Evolutionary conservation across 2,329 filamentous ascomycete species (phyloP).

Genomic region (Zalaria obscura): DNA sequence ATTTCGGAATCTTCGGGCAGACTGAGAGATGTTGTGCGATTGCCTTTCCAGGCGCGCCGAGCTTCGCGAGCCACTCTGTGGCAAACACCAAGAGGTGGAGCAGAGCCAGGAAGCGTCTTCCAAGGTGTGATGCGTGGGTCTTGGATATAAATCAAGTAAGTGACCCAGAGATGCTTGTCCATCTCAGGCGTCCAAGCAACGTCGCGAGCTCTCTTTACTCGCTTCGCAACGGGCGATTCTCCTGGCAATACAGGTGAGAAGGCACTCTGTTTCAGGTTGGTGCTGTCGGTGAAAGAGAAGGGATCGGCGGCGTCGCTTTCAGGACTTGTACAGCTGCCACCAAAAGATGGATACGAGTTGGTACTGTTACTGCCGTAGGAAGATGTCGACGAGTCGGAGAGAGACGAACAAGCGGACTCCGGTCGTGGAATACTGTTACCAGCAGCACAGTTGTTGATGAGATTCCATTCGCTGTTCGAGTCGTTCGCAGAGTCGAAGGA

Average conservation of each 20-base stretch:
- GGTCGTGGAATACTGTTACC: slow-evolving; percentile 38
- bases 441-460: slow-evolving; percentile 12
- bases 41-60: slow-evolving; percentile 43
- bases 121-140: slow-evolving; percentile 53
- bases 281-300: slow-evolving; percentile 26
- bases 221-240: slow-evolving; percentile 21
- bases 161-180: slow-evolving; percentile 53
- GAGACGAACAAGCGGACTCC: slow-evolving; percentile 41
- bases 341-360: slow-evolving; percentile 40
- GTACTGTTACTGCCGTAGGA: slow-evolving; percentile 41
- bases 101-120: slow-evolving; percentile 50
- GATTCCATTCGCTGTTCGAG: slow-evolving; percentile 9
- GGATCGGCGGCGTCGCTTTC: slow-evolving; percentile 45
- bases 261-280: slow-evolving; percentile 11
- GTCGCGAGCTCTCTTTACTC: slow-evolving; percentile 26
- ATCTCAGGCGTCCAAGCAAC: slow-evolving; percentile 45
- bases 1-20: slow-evolving; percentile 9
- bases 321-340: slow-evolving; percentile 46
- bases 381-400: slow-evolving; percentile 48
- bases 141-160: slow-evolving; percentile 50
- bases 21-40: slow-evolving; percentile 21
- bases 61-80: slow-evolving; percentile 48
- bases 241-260: slow-evolving; percentile 11
- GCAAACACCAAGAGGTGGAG: slow-evolving; percentile 50
- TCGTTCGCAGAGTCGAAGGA: not conserved